Conservation (phyloP, 148 eudicot genomes). For the Silene uniflora region DNA sequence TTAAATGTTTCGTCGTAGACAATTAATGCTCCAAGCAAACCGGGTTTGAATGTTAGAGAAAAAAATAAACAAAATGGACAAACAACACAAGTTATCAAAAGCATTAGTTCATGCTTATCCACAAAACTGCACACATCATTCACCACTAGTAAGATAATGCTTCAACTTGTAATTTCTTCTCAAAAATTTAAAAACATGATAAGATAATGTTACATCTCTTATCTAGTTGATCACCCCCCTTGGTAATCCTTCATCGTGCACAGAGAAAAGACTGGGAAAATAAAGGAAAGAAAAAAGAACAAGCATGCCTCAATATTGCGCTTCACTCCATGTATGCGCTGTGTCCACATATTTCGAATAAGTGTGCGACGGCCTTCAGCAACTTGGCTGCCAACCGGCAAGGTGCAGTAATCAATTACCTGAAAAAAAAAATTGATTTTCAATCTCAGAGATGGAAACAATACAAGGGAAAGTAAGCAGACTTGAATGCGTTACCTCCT, state of each 20-base stretch:
- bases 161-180: neutral
- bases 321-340: conserved; percentile 90
- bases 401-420: conserved; percentile 94
- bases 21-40: neutral
- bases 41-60: neutral
- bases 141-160: too few species aligned
- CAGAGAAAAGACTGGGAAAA: neutral
- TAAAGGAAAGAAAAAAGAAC: neutral
- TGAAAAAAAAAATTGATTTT: conserved; percentile 21
- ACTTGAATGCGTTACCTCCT: conserved; percentile 53
- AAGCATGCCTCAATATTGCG: conserved; percentile 79
- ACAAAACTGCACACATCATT: neutral
- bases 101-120: neutral
- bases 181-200: neutral
- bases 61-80: neutral
- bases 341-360: conserved; percentile 95
- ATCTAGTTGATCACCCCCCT: neutral
- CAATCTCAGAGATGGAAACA: neutral
- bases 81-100: neutral
- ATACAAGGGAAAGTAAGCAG: neutral
- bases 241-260: neutral
- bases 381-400: conserved; percentile 69
- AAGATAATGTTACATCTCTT: neutral
- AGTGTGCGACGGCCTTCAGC: conserved; percentile 88
- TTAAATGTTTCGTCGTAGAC: neutral